Conservation (phyloP, 2,329 filamentous ascomycete species). For the Aspergillus ochraceus region DNA sequence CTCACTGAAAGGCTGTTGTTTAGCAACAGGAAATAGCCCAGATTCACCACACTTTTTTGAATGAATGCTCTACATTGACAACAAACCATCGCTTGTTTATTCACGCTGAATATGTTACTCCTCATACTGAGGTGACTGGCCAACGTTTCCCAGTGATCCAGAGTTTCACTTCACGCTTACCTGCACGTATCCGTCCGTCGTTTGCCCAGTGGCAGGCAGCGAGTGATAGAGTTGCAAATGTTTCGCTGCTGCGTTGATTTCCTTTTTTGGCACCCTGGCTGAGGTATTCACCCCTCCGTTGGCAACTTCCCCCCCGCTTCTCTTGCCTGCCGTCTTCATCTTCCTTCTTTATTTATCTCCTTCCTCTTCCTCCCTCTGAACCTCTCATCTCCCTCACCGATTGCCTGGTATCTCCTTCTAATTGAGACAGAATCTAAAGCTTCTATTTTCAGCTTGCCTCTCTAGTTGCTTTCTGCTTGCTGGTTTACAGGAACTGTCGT, state of each 20-base stretch:
- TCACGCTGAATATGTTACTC: background rate
- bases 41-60: too few relatives aligned
- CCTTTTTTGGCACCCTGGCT: background rate
- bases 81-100: background rate
- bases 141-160: too few relatives aligned
- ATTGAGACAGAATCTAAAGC: background rate
- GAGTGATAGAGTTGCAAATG: background rate
- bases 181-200: constrained; percentile 6
- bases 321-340: constrained; percentile 1
- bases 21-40: too few relatives aligned
- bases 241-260: background rate
- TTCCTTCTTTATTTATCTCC: background rate
- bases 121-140: background rate
- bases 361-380: background rate
- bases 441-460: too few relatives aligned
- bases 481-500: too few relatives aligned
- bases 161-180: background rate
- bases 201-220: constrained; percentile 1
- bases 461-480: too few relatives aligned
- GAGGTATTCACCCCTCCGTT: background rate
- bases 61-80: background rate
- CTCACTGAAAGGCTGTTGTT: too few relatives aligned
- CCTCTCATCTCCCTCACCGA: background rate
- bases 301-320: background rate
- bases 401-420: background rate